These are phyloP conservation scores for Pterulicium gracile DNA, from an alignment of 1,284 basidiomycete genomes.

Conservation along the genomic window DNA sequence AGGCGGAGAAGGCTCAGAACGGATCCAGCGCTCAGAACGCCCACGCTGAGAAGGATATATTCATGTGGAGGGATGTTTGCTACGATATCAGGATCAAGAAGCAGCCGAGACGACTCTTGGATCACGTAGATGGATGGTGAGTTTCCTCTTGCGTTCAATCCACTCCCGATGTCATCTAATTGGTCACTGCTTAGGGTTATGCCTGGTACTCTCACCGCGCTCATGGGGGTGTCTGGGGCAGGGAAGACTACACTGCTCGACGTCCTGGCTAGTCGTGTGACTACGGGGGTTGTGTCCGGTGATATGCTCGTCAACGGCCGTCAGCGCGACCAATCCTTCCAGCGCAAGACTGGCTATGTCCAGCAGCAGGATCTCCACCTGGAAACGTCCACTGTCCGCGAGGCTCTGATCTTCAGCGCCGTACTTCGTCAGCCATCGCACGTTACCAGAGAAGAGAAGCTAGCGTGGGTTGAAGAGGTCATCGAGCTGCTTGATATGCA, in stretches of 20 bases:
- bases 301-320: conserved; percentile 56
- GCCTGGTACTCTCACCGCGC: conserved; percentile 42
- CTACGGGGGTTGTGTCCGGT: conserved; percentile 52
- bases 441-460: conserved; percentile 46
- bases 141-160: neutral
- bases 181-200: conserved; percentile 23
- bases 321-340: conserved; percentile 48
- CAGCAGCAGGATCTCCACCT: conserved; percentile 56
- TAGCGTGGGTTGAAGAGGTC: conserved; percentile 60
- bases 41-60: conserved; percentile 9
- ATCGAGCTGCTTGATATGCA: conserved; percentile 59
- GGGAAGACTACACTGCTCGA: conserved; percentile 57
- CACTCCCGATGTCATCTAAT: neutral
- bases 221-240: conserved; percentile 54
- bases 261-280: conserved; percentile 53
- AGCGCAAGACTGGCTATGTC: conserved; percentile 45
- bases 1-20: neutral
- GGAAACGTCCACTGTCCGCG: conserved; percentile 46
- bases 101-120: conserved; percentile 29
- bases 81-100: conserved; percentile 43
- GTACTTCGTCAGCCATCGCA: conserved; percentile 49
- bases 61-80: conserved; percentile 27
- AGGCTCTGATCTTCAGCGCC: conserved; percentile 60
- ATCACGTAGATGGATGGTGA: conserved; percentile 52
- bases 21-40: neutral